These are phyloP conservation scores for Rhodocollybia butyracea DNA, from an alignment of 768 basidiomycete genomes.

Conservation along the genomic window DNA sequence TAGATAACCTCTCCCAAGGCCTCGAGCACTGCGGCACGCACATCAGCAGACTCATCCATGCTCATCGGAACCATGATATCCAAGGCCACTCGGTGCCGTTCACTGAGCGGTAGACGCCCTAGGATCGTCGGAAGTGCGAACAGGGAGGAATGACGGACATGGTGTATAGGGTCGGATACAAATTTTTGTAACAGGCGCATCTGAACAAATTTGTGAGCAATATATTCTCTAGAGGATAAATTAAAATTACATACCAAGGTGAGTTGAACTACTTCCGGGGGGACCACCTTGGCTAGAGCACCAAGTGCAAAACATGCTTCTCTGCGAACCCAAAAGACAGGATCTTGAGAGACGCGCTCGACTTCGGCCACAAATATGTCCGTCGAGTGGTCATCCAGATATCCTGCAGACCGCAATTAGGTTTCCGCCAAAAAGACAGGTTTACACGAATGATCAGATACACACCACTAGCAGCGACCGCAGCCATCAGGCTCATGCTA, in stretches of 20 bases:
- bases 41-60: slow-evolving; percentile 58
- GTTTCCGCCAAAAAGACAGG: not conserved
- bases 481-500: slow-evolving; percentile 91
- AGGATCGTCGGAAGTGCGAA: slow-evolving; percentile 83
- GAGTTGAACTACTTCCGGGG: slow-evolving; percentile 63
- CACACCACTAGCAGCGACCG: slow-evolving; percentile 76
- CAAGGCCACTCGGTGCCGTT: slow-evolving; percentile 64
- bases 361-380: slow-evolving; percentile 72
- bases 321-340: slow-evolving; percentile 74
- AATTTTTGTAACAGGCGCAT: slow-evolving; percentile 76
- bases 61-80: slow-evolving; percentile 62
- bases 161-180: slow-evolving; percentile 65
- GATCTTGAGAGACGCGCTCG: slow-evolving; percentile 59
- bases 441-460: slow-evolving; percentile 15
- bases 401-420: slow-evolving; percentile 39
- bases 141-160: slow-evolving; percentile 85
- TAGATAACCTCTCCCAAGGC: slow-evolving; percentile 87
- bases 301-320: slow-evolving; percentile 89
- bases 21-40: slow-evolving; percentile 80
- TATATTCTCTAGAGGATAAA: not conserved
- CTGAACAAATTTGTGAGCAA: slow-evolving; percentile 33
- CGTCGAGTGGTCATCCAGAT: slow-evolving; percentile 52
- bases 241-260: slow-evolving; percentile 49
- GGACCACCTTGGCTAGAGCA: slow-evolving; percentile 82
- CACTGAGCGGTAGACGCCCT: slow-evolving; percentile 52